Conservation (phyloP, 495 filamentous ascomycete genomes). For the Friedmanniomyces simplex region DNA sequence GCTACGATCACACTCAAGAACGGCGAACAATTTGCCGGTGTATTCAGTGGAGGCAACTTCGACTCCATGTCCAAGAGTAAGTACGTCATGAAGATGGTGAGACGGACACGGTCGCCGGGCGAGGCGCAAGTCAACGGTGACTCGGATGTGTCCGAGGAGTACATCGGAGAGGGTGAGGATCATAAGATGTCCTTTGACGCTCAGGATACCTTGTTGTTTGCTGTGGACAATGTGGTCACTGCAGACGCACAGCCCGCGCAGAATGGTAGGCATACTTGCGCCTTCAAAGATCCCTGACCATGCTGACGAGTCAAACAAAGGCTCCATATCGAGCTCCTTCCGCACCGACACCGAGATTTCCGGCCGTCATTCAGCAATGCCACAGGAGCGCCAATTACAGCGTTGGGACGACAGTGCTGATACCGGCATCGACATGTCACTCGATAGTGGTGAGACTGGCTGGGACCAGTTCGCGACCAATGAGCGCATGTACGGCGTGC, state of each 20-base stretch:
- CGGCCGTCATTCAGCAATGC: conserved; percentile 44
- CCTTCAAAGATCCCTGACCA: too few relatives aligned
- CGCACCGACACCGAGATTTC: conserved; percentile 86
- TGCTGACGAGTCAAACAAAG: neutral
- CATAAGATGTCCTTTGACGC: conserved; percentile 69
- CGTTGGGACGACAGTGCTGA: conserved; percentile 70
- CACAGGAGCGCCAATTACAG: conserved; percentile 65
- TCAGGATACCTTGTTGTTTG: conserved; percentile 62
- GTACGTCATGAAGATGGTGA: conserved; percentile 75
- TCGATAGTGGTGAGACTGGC: conserved; percentile 44
- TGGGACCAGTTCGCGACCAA: conserved; percentile 98
- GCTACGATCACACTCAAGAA: conserved; percentile 57
- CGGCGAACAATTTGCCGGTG: conserved; percentile 64
- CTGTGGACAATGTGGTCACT: conserved; percentile 45
- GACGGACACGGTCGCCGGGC: conserved; percentile 45
- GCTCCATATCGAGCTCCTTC: conserved; percentile 43
- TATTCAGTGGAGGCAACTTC: conserved; percentile 51
- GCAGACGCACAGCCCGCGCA: conserved; percentile 44
- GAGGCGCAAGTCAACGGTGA: conserved; percentile 48
- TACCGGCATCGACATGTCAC: conserved; percentile 50
- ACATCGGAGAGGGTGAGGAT: conserved; percentile 51
- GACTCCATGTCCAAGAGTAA: conserved; percentile 45
- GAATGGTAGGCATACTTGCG: conserved; percentile 54
- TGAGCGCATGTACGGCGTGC: conserved; percentile 74
- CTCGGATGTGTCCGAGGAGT: conserved; percentile 41